Base-by-base conservation (phyloP, 345 rosid species). In the Anastatica hierochuntica region DNA sequence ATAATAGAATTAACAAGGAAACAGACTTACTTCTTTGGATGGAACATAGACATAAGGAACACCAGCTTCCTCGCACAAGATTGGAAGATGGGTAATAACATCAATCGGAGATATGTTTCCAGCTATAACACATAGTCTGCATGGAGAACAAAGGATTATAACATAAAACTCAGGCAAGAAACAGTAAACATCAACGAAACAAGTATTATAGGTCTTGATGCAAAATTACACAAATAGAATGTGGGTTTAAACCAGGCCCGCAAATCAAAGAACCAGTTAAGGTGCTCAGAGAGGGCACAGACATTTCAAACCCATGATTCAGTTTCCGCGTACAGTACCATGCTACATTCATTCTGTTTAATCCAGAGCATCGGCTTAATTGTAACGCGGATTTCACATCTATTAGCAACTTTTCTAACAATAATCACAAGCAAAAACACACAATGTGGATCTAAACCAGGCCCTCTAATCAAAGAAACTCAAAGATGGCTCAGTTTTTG, bases 51-150 rank as follows among this genome's bases (percentile, higher is more conserved):
- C 27, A 34, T 94, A 94, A 20, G 99, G 89, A 71, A 94, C 76
- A 11, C 76, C 90, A 30, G 80, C 50, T 63, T 88, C 97, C 66
- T 94, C 97, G 2, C 97, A 88, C 57, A 94, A 70, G 76, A 94
- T 70, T 36, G 95, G 98, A 35, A 88, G 82, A 62, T 92, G 98
- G 6, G 95, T 92, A 33, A 92, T 88, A 42, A 88, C 99, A 72
- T 94, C 98, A 5, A 92, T 92, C 2, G 98, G 97, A 54, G 95
- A 88, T 60, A 92, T 92, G 74, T 92, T 92, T 53, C 95, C 98
- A 38, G 97, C 98, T 34, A 92, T 88, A 41, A 92, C 83, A 29
- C 98, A 92, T 35, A 92, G 44, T 51, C 98, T 92, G 77, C 77
- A 70, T 2, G 26, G 10, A n/a, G 12, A 63, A 24, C 16, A 38